Evolutionary conservation across 148 eudicot genomes (phyloP).

Genomic region (Rhododendron mucronatum): DNA sequence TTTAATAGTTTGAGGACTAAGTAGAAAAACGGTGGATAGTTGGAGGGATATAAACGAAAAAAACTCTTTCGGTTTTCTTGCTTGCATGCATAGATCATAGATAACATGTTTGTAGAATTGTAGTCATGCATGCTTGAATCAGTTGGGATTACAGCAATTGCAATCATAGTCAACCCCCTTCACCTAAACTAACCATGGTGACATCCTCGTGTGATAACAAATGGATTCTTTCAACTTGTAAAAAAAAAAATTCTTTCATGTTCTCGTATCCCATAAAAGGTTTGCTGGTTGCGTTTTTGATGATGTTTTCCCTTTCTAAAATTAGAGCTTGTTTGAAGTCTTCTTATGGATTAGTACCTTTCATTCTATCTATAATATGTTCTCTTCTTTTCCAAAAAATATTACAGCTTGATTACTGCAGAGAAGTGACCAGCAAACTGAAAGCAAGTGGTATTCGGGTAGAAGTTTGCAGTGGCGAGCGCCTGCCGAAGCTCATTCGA

Average conservation of each 20-base stretch:
- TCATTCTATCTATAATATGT: neutral
- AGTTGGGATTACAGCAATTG: neutral
- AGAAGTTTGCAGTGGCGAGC: conserved; percentile 88
- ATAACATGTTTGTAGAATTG: neutral
- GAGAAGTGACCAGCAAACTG: conserved; percentile 48
- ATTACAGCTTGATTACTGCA: conserved; percentile 66
- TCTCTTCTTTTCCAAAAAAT: neutral
- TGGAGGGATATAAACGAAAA: no score
- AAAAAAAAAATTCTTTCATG: neutral
- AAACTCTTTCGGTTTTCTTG: neutral
- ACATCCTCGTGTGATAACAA: neutral
- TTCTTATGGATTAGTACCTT: neutral
- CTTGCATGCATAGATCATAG: neutral
- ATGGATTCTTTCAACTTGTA: neutral
- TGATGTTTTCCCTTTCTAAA: neutral
- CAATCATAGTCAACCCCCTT: neutral
- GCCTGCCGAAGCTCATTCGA: conserved; percentile 82
- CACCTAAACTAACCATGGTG: neutral
- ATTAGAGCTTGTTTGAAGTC: neutral
- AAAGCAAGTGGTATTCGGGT: conserved; percentile 69
- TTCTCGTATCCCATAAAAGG: neutral
- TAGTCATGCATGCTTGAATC: neutral
- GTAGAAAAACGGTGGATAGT: no score
- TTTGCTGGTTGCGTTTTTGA: neutral
- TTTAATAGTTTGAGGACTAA: no score